Evolutionary conservation across 2,329 filamentous ascomycete species (phyloP).

Genomic region (Fusarium lateritium): DNA sequence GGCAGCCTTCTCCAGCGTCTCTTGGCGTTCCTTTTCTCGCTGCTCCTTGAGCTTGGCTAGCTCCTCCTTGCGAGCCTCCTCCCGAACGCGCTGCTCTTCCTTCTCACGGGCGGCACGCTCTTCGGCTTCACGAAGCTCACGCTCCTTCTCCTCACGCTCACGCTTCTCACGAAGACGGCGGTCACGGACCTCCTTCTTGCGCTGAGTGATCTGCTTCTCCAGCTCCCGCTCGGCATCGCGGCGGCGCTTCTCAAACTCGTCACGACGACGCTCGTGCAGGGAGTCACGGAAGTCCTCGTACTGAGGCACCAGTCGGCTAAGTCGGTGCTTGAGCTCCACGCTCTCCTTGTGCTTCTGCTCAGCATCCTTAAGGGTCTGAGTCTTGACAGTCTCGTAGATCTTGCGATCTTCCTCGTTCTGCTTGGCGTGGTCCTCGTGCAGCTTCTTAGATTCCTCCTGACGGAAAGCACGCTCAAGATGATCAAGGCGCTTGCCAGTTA

Average conservation of each 20-base stretch:
- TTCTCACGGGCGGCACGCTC: slow-evolving; percentile 86
- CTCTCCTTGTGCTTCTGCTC: slow-evolving; percentile 93
- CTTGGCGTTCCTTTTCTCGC: slow-evolving; percentile 77
- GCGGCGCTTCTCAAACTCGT: slow-evolving; percentile 95
- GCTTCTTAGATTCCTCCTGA: slow-evolving; percentile 94
- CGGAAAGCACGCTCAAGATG: slow-evolving; percentile 97
- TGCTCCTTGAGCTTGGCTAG: slow-evolving; percentile 77
- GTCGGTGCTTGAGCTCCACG: slow-evolving; percentile 92
- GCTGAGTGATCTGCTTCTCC: slow-evolving; percentile 89
- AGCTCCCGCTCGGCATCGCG: slow-evolving; percentile 93
- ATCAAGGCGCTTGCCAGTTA: slow-evolving; percentile 95
- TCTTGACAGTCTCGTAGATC: slow-evolving; percentile 84
- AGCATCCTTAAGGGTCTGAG: slow-evolving; percentile 82
- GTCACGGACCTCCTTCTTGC: slow-evolving; percentile 91
- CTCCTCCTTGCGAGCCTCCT: slow-evolving; percentile 83
- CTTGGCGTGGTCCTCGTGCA: slow-evolving; percentile 85
- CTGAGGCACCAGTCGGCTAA: slow-evolving; percentile 84
- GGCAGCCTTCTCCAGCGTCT: slow-evolving; percentile 74
- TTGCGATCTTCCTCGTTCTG: slow-evolving; percentile 85
- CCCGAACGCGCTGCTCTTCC: slow-evolving; percentile 84
- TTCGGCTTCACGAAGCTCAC: slow-evolving; percentile 83
- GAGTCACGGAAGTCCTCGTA: slow-evolving; percentile 89
- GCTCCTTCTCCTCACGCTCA: slow-evolving; percentile 88
- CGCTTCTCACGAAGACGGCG: slow-evolving; percentile 85
- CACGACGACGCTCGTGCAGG: slow-evolving; percentile 88